Percentiles rank a stretch among this genome's conserved stretches.
Conservation (phyloP, 78 protist genomes). For the Salpingoeca rosetta region DNA sequence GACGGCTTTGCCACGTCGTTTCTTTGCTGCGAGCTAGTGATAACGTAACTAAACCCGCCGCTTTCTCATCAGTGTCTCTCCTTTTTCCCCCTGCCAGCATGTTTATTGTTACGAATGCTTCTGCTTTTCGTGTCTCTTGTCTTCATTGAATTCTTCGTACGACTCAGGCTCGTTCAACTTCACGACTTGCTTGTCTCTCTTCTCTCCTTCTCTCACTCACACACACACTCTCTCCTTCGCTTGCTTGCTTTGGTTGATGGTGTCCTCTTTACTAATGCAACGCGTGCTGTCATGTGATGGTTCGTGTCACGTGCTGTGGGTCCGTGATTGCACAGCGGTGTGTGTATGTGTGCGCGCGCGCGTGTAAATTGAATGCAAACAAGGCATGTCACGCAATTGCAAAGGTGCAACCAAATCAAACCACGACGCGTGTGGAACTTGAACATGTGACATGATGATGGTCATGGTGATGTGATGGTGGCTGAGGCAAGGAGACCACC, state of each 20-base stretch:
- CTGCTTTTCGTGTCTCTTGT: neutral
- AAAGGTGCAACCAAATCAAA: neutral
- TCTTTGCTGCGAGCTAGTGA: no score
- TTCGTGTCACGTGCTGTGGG: neutral
- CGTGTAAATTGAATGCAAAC: neutral
- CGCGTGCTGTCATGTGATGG: neutral
- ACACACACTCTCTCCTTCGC: no score
- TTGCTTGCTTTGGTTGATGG: no score
- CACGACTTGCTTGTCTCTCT: no score
- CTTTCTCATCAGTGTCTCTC: no score
- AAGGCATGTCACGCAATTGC: neutral
- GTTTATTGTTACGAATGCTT: neutral
- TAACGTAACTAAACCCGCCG: no score
- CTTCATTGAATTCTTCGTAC: neutral
- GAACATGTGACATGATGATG: neutral
- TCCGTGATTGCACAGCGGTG: neutral
- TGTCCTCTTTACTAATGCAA: no score
- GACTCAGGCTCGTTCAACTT: neutral
- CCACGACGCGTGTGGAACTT: neutral
- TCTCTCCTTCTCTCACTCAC: no score
- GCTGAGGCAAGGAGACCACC: neutral
- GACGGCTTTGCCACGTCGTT: no score
- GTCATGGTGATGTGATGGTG: neutral
- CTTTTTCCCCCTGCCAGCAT: no score
- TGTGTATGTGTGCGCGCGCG: neutral